Evolutionary conservation across 2,329 filamentous ascomycete species (phyloP).

Genomic region (Amesomyces nigricolor): DNA sequence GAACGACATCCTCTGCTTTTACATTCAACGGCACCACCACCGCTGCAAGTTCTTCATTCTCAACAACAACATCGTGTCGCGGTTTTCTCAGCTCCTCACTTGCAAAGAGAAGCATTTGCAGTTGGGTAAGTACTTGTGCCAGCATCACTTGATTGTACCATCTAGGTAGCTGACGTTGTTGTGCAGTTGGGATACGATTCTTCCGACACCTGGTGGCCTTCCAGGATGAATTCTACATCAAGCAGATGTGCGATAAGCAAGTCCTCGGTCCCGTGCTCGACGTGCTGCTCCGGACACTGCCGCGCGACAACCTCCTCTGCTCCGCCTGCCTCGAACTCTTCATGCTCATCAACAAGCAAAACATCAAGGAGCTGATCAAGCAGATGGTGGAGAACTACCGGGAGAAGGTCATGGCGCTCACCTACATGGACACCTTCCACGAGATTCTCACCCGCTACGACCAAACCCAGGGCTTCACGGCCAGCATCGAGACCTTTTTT

Average conservation of each 20-base stretch:
- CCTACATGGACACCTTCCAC: slow-evolving; percentile 80
- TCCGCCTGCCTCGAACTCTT: slow-evolving; percentile 94
- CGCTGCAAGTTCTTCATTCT: slow-evolving; percentile 86
- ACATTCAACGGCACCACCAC: slow-evolving; percentile 81
- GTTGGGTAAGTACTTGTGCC: slow-evolving; percentile 59
- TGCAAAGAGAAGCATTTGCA: slow-evolving; percentile 89
- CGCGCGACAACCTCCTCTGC: slow-evolving; percentile 86
- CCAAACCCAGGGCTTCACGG: slow-evolving; percentile 63
- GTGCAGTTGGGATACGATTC: slow-evolving; percentile 78
- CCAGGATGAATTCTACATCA: slow-evolving; percentile 87
- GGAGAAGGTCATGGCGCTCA: slow-evolving; percentile 67
- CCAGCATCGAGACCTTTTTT: slow-evolving; percentile 60
- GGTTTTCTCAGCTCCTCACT: slow-evolving; percentile 74
- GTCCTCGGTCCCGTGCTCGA: slow-evolving; percentile 80
- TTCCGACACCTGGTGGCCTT: slow-evolving; percentile 81
- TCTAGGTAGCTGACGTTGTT: slow-evolving; percentile 7
- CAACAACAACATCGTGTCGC: slow-evolving; percentile 67
- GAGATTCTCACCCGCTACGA: slow-evolving; percentile 73
- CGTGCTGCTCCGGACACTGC: slow-evolving; percentile 78
- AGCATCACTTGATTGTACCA: background rate
- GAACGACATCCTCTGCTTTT: slow-evolving; percentile 90
- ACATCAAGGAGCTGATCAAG: slow-evolving; percentile 72
- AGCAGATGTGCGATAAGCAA: slow-evolving; percentile 73
- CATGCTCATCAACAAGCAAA: slow-evolving; percentile 78
- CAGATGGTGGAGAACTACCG: slow-evolving; percentile 82